Base-by-base conservation (phyloP, 1,284 basidiomycete genomes). In the Afroboletus lepidellus region DNA sequence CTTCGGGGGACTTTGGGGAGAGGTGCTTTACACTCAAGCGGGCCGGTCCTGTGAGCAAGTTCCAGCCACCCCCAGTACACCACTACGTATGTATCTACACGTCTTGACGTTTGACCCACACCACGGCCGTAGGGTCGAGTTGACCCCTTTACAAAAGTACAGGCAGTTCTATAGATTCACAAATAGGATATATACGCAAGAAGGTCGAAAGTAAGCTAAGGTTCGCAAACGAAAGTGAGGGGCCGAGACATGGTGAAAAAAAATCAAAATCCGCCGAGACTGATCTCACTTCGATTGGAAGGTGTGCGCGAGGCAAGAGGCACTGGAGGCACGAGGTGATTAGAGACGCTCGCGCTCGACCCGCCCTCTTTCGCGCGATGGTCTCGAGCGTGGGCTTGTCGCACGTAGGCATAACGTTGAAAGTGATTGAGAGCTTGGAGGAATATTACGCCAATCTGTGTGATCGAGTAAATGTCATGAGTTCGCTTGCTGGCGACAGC, bases 351-450 rank as follows among this genome's bases (percentile, higher is more conserved):
- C 4, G 8, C n/a, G 0, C 32, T 37, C 4, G 8, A 3, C 7
- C 27, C 12, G 8, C 75, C 72, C 30, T 77, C 74, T 48, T 71
- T 72, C 7, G 67, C 43, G 33, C 74, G 73, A 36, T 71, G 70
- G 57, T 88, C 82, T 44, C 81, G 74, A 32, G 79, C 79, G 60
- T 86, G 78, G 0, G 86, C 86, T 62, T 86, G 84, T 46, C 87
- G 79, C 20, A 90, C 85, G 62, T 89, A 92, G 2, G 92, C 90
- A 54, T 92, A 88, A 1, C 93, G 84, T 64, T 97, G 92, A 67
- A 95, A 98, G 62, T 92, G 87, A 69, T 97, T 98, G 49, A 99
- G 79, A 9, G 81, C 74, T 63, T 90, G 84, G 24, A 98, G 73
- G 63, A 90, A 94, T 54, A 92, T 80, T 24, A 87, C 78, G 0